Base-by-base conservation (phyloP, 2,329 filamentous ascomycete genomes). In the Exophiala alcalophila region DNA sequence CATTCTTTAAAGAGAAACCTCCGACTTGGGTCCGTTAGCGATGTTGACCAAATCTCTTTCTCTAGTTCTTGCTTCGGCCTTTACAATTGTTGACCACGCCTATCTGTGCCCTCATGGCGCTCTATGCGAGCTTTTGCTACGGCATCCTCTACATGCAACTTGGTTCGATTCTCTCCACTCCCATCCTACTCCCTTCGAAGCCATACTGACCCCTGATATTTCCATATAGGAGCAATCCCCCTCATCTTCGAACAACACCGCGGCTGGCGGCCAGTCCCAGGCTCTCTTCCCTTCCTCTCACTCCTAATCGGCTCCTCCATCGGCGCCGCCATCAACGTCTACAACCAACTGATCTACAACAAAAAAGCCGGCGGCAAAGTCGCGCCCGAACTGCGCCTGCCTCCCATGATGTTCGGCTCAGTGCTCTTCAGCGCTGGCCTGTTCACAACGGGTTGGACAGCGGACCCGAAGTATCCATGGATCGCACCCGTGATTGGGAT, bases 401-500 rank as follows among this genome's bases (percentile, higher is more conserved):
- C 73, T 2, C 69, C 73, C 6, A 69, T 67, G 42, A 72, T 76
- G 53, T 49, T 73, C 3, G 72, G 72, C 16, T 69, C 65, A 42
- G 63, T 77, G 26, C 61, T 65, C 12, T 67, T 83, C 27, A n/a
- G 24, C 5, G 59, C 75, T 25, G 72, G 75, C 5, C 64, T 80
- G 4, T 78, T 80, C 59, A 76, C 76, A 73, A 74, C 78, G 38
- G 77, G 75, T 0, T 80, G 77, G 77, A 78, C 76, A 1, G 72
- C 75, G 28, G 70, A 66, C 43, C 49, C 47, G 2, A 50, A 36
- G 37, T 47, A 6, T 48, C 34, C 64, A 59, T 54, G 64, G 63
- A 63, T 68, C 35, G 64, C 55, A 5, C 59, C 60, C 30, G 57
- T 67, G 21, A 60, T 64, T 5, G 66, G 64, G 4, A 55, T 60